A percentile compares a stretch with the other conserved stretches of the same genome.
phyloP scores from a whole-genome alignment of 2,329 filamentous ascomycete species.

The Cladosporium cucumerinum region DNA sequence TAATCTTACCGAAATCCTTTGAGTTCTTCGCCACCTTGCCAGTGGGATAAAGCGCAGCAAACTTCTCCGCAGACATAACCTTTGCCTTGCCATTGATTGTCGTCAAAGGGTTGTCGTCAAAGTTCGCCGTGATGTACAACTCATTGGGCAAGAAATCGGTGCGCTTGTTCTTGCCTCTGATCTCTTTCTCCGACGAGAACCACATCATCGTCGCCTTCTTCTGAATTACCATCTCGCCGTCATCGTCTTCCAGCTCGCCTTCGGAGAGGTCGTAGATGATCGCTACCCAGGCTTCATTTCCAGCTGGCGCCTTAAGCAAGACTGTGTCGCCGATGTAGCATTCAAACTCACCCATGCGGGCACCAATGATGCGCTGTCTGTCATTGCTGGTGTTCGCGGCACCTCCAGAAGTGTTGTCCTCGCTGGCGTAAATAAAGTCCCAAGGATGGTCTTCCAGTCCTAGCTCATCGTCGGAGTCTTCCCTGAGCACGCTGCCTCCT shows the following conservation, averaged over 20 bases:
- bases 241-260: constrained; percentile 62
- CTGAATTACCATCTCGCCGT: constrained; percentile 42
- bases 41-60: constrained; percentile 66
- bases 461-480: constrained; percentile 87
- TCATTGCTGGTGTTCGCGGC: constrained; percentile 16
- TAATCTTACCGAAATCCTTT: constrained; percentile 76
- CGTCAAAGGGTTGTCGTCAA: constrained; percentile 79
- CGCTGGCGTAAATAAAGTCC: constrained; percentile 57
- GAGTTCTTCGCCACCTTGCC: constrained; percentile 71
- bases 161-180: constrained; percentile 80
- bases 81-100: constrained; percentile 88
- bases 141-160: constrained; percentile 78
- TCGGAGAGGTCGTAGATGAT: constrained; percentile 81
- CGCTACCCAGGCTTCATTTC: constrained; percentile 88
- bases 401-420: constrained; percentile 20
- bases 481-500: constrained; percentile 62
- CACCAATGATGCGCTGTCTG: constrained; percentile 64
- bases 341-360: constrained; percentile 75
- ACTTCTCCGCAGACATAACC: constrained; percentile 70
- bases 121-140: constrained; percentile 83
- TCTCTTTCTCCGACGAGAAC: constrained; percentile 90
- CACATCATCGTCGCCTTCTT: constrained; percentile 90
- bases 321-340: constrained; percentile 81
- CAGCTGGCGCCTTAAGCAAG: constrained; percentile 76
- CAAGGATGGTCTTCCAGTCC: constrained; percentile 50